phyloP scores from a whole-genome alignment of 2,329 filamentous ascomycete species.

The Diplodia mutila region DNA sequence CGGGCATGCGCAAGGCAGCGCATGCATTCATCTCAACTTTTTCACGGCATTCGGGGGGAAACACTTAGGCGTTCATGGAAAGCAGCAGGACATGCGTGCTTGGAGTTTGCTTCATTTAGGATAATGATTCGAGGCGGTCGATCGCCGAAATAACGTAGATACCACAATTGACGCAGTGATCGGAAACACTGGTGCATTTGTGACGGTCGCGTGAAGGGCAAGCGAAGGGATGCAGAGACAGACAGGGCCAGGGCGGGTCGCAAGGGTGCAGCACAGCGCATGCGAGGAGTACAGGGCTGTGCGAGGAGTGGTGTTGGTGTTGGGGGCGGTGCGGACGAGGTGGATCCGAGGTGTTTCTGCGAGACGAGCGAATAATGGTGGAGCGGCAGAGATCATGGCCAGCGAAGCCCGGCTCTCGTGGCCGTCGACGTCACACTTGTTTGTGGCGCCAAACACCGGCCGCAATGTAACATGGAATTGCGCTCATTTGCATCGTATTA shows the following conservation, averaged over 20 bases:
- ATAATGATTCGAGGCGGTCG: conserved; percentile 15
- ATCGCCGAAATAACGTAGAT: conserved; percentile 21
- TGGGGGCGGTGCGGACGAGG: conserved; percentile 1
- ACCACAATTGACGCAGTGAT: conserved; percentile 20
- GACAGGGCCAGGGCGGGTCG: background rate
- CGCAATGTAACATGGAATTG: conserved; percentile 25
- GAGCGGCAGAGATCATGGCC: background rate
- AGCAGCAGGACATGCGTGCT: conserved; percentile 9
- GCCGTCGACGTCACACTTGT: conserved; percentile 15
- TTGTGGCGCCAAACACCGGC: conserved; percentile 2
- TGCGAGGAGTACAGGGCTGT: background rate
- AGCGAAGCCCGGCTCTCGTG: background rate
- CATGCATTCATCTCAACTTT: conserved; percentile 14
- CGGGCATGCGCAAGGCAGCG: conserved; percentile 5
- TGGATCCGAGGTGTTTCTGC: conserved; percentile 8
- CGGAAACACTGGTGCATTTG: background rate
- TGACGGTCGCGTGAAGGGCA: background rate
- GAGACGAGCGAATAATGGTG: background rate
- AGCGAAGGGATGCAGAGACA: background rate
- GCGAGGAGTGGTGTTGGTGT: background rate
- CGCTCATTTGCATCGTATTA: conserved; percentile 22
- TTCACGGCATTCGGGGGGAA: conserved; percentile 5
- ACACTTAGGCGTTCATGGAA: conserved; percentile 18
- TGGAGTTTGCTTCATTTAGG: conserved; percentile 24
- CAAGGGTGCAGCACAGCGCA: background rate